These are phyloP conservation scores for Metarhizium anisopliae DNA, from an alignment of 2,329 filamentous ascomycete species.

Conservation along the genomic window DNA sequence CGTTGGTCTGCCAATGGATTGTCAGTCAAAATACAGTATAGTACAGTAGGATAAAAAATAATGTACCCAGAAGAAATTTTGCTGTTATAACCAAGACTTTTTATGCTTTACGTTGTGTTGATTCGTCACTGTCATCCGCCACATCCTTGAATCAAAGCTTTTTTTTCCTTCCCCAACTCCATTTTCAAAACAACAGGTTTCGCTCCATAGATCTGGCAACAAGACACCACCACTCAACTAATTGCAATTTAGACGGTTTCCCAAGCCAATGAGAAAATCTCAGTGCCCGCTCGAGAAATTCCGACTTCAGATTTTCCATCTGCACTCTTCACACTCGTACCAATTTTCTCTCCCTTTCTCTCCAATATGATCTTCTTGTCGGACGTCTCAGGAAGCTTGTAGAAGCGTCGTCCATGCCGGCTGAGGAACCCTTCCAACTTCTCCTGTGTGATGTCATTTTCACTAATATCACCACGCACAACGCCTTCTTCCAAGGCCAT, in stretches of 20 bases:
- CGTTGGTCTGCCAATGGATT: too few relatives aligned
- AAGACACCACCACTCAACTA: background rate
- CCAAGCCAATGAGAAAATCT: constrained; percentile 34
- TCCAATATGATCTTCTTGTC: constrained; percentile 27
- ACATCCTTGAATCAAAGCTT: background rate
- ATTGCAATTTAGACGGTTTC: background rate
- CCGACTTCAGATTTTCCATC: constrained; percentile 34
- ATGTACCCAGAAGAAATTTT: too few relatives aligned
- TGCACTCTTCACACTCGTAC: constrained; percentile 26
- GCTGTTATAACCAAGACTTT: too few relatives aligned
- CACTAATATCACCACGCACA: constrained; percentile 39
- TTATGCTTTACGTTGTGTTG: too few relatives aligned
- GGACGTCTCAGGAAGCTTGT: constrained; percentile 27
- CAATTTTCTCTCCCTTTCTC: constrained; percentile 31
- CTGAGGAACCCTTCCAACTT: constrained; percentile 46
- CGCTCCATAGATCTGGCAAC: background rate
- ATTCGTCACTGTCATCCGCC: too few relatives aligned
- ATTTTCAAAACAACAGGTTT: background rate
- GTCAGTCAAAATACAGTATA: too few relatives aligned
- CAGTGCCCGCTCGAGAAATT: constrained; percentile 29
- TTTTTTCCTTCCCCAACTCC: background rate
- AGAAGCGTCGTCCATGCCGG: constrained; percentile 44
- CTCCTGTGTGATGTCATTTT: constrained; percentile 45
- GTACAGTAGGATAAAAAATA: too few relatives aligned
- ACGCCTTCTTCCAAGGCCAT: constrained; percentile 52